Percentiles rank a stretch among this genome's conserved stretches.
phyloP scores from a whole-genome alignment of 495 filamentous ascomycete genomes.

The Penicillium ochrochloron region DNA sequence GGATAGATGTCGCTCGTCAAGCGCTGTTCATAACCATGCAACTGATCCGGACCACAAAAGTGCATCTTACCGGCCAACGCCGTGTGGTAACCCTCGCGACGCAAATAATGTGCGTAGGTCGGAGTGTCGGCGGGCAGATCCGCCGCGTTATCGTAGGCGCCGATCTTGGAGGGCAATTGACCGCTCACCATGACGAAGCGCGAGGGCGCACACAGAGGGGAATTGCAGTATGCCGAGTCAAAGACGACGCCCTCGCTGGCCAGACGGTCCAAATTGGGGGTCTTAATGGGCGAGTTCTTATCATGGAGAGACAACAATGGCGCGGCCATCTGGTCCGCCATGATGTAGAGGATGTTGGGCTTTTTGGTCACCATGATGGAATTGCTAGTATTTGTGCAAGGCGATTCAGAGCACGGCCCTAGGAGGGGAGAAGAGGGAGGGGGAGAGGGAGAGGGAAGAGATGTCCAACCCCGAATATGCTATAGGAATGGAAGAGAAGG shows the following conservation, averaged over 20 bases:
- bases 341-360: slow-evolving; percentile 84
- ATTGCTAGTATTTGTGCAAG: slow-evolving; percentile 19
- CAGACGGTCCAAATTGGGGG: slow-evolving; percentile 81
- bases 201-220: slow-evolving; percentile 85
- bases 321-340: slow-evolving; percentile 91
- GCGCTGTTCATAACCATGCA: slow-evolving; percentile 87
- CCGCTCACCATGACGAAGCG: slow-evolving; percentile 89
- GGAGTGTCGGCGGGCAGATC: slow-evolving; percentile 74
- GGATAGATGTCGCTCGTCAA: slow-evolving; percentile 93
- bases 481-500: background rate
- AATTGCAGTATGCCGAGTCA: slow-evolving; percentile 86
- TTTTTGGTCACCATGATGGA: slow-evolving; percentile 54
- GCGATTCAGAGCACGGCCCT: background rate
- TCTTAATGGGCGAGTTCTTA: slow-evolving; percentile 77
- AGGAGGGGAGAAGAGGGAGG: background rate
- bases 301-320: slow-evolving; percentile 85
- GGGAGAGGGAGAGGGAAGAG: background rate
- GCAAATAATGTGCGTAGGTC: slow-evolving; percentile 88
- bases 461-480: slow-evolving; percentile 1
- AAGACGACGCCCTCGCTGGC: slow-evolving; percentile 80
- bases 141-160: slow-evolving; percentile 84
- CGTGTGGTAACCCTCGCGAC: slow-evolving; percentile 85
- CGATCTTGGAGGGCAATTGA: slow-evolving; percentile 83
- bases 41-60: slow-evolving; percentile 84
- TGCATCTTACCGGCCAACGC: slow-evolving; percentile 93